These are phyloP conservation scores for Trichomonas tenax DNA, from an alignment of 208 protist species.

Conservation along the genomic window DNA sequence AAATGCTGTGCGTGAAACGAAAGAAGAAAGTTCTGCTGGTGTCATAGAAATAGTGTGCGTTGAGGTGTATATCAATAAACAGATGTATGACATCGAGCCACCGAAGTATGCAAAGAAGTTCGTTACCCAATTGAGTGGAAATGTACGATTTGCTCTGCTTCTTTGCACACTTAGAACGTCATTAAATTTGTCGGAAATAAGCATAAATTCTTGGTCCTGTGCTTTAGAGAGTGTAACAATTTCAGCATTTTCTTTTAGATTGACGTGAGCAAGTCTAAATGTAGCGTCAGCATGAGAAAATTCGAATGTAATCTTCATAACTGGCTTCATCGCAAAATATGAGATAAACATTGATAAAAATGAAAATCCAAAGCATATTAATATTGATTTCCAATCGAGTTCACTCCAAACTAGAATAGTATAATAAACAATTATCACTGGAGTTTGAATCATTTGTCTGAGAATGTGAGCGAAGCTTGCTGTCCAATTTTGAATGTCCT, in stretches of 20 bases:
- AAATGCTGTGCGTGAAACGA: neutral
- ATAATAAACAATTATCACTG: neutral
- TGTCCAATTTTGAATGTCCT: neutral
- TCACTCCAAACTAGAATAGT: neutral
- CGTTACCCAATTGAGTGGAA: neutral
- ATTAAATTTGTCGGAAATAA: neutral
- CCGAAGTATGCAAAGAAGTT: neutral
- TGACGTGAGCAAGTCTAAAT: neutral
- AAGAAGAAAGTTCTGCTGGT: neutral
- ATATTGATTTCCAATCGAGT: neutral
- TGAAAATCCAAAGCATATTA: neutral
- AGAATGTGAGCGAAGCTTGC: neutral
- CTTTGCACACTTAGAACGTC: neutral
- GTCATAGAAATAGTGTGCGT: neutral
- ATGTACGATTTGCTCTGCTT: neutral
- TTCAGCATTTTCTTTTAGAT: neutral
- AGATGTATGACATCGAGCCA: neutral
- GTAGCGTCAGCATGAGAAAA: neutral
- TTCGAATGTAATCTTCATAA: neutral
- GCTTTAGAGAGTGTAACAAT: neutral
- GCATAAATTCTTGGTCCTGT: neutral
- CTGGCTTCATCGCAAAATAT: neutral
- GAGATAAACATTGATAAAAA: neutral
- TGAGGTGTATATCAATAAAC: neutral
- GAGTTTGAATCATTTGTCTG: neutral